Evolutionary conservation across 2,329 filamentous ascomycete species (phyloP).

Genomic region (Keithomyces neogunnii): DNA sequence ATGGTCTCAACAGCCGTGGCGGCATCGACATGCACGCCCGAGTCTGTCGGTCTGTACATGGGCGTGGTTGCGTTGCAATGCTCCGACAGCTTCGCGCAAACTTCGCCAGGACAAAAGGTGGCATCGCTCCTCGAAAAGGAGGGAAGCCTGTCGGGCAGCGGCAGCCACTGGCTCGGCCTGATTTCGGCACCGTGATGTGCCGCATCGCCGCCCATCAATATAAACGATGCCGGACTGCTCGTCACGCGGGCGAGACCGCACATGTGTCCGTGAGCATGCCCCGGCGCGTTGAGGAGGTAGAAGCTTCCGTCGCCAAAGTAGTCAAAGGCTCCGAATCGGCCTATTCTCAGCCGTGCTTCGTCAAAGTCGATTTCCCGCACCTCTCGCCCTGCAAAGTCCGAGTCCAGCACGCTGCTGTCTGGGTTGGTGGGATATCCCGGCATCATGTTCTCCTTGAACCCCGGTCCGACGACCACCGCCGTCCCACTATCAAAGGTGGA

Average conservation of each 20-base stretch:
- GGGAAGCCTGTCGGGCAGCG: neutral
- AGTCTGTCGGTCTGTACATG: neutral
- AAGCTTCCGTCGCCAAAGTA: constrained; percentile 32
- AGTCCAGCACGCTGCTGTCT: constrained; percentile 7
- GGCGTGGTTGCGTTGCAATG: neutral
- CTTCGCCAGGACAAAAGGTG: neutral
- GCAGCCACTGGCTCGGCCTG: neutral
- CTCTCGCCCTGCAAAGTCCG: constrained; percentile 10
- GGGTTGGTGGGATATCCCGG: constrained; percentile 10
- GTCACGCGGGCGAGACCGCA: constrained; percentile 13
- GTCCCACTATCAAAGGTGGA: constrained; percentile 16
- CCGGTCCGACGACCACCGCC: constrained; percentile 16
- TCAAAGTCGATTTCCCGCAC: constrained; percentile 12
- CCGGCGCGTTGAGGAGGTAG: constrained; percentile 28
- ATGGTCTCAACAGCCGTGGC: neutral
- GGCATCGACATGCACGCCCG: neutral
- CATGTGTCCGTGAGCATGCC: constrained; percentile 14
- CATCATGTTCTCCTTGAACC: constrained; percentile 9
- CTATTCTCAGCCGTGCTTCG: constrained; percentile 13
- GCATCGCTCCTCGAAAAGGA: neutral
- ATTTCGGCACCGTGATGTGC: constrained; percentile 12
- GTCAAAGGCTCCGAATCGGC: constrained; percentile 29
- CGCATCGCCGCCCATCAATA: constrained; percentile 15
- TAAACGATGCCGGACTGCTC: constrained; percentile 9
- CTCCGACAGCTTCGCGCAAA: neutral